Conservation (phyloP, 257 asterid species). For the Pogostemon cablin region DNA sequence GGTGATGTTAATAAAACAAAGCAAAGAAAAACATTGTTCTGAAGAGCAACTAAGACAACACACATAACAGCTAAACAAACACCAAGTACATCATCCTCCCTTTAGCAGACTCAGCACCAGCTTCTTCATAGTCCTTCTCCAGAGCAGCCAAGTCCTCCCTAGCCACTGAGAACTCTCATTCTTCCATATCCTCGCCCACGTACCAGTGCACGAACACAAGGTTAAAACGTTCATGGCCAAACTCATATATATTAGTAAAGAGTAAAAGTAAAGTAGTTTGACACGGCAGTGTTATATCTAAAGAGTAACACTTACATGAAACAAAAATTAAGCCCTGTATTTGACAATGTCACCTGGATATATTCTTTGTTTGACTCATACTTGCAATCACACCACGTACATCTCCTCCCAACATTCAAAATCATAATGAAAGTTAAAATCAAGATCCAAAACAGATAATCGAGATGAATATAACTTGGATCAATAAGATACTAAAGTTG, state of each 20-base stretch:
- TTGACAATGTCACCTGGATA: conserved; percentile 38
- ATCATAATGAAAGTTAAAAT: no score
- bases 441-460: no score
- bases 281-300: no score
- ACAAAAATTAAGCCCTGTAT: conserved; percentile 56
- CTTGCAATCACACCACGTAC: no score
- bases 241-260: no score
- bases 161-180: conserved; percentile 64
- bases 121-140: conserved; percentile 58
- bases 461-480: no score
- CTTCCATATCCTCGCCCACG: conserved; percentile 71
- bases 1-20: background rate
- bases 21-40: background rate
- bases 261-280: no score
- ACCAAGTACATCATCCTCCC: conserved; percentile 51
- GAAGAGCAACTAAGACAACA: background rate
- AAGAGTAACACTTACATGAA: conserved; percentile 40
- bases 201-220: conserved; percentile 61
- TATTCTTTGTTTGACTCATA: no score
- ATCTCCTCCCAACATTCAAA: no score
- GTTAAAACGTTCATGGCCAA: background rate
- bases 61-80: background rate
- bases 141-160: conserved; percentile 63
- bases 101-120: conserved; percentile 52
- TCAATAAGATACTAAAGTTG: no score